Conservation (phyloP, 768 basidiomycete genomes). For the Leucocoprinus sp. region DNA sequence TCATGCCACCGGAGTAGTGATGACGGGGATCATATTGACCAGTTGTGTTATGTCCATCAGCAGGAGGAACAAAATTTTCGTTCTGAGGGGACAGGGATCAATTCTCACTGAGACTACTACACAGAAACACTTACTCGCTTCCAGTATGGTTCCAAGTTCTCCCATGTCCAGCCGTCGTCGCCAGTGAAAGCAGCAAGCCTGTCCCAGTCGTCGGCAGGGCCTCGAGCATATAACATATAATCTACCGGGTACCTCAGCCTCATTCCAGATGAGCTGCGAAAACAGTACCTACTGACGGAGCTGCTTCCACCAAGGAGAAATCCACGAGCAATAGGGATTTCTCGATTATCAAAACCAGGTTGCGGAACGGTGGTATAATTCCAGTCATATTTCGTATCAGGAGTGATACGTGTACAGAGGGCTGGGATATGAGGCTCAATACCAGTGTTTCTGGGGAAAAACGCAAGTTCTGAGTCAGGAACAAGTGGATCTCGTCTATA, state of each 20-base stretch:
- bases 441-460: neutral
- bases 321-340: constrained; percentile 20
- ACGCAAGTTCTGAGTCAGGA: neutral
- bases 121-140: constrained; percentile 18
- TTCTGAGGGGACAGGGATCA: constrained; percentile 19
- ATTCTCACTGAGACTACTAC: too few species aligned
- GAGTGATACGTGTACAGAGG: constrained; percentile 5
- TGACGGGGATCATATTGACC: constrained; percentile 27
- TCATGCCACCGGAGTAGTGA: constrained; percentile 24
- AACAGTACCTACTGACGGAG: constrained; percentile 17
- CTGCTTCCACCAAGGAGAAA: constrained; percentile 21
- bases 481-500: neutral
- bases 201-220: constrained; percentile 23
- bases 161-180: constrained; percentile 30
- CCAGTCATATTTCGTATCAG: constrained; percentile 18
- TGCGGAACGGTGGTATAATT: constrained; percentile 23
- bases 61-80: constrained; percentile 26
- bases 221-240: constrained; percentile 26
- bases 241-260: constrained; percentile 15
- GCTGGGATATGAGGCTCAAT: neutral
- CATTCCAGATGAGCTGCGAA: neutral
- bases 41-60: constrained; percentile 27
- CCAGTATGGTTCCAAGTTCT: constrained; percentile 22
- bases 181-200: constrained; percentile 21
- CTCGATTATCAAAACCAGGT: constrained; percentile 15